These are phyloP conservation scores for Cystobasidium pallidum DNA, from an alignment of 1,284 basidiomycete species.

Conservation along the genomic window DNA sequence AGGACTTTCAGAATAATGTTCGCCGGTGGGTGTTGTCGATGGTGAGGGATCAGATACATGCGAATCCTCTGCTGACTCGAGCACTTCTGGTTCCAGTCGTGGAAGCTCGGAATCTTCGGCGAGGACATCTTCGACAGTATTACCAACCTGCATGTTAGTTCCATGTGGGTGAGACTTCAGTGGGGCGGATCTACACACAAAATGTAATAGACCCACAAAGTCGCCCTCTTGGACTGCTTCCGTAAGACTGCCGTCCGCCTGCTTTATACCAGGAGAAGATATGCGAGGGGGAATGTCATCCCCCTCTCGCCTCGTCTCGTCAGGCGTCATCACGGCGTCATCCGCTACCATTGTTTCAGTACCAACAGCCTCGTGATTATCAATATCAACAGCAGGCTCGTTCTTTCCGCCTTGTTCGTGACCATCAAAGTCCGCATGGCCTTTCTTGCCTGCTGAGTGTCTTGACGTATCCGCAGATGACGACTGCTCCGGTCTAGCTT, in stretches of 20 bases:
- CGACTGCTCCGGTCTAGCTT: neutral
- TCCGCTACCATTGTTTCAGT: neutral
- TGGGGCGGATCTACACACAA: neutral
- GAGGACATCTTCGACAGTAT: neutral
- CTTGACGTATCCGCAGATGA: neutral
- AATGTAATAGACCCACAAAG: neutral
- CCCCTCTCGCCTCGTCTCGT: neutral
- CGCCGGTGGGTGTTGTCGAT: neutral
- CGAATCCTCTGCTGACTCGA: neutral
- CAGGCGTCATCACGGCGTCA: neutral
- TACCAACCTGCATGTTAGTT: neutral
- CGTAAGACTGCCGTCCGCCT: conserved; percentile 14
- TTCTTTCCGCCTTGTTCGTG: neutral
- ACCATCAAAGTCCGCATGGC: neutral
- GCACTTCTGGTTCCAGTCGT: conserved; percentile 2
- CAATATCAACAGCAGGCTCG: neutral
- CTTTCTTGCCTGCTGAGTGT: neutral
- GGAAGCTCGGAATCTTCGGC: conserved; percentile 14
- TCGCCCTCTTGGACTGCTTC: conserved; percentile 13
- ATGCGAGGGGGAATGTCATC: conserved; percentile 2
- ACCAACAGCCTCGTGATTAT: neutral
- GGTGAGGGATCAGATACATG: too few relatives aligned
- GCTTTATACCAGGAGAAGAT: conserved; percentile 14
- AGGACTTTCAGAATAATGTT: neutral
- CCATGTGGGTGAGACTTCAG: neutral